These are phyloP conservation scores for Entonaema liquescens DNA, from an alignment of 495 filamentous ascomycete species.

Conservation along the genomic window DNA sequence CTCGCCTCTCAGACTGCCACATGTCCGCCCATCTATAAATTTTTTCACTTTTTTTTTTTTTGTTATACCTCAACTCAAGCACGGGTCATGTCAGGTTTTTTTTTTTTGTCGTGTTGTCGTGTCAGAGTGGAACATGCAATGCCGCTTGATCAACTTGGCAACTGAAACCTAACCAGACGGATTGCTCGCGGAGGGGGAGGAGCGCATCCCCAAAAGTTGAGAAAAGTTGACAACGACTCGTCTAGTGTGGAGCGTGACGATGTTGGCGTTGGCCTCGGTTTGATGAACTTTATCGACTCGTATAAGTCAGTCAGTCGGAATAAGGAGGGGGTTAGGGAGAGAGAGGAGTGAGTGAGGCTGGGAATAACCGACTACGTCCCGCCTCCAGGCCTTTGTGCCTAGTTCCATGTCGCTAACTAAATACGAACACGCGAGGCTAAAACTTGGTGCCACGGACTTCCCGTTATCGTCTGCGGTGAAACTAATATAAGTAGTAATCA, in stretches of 20 bases:
- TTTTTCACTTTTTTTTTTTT: neutral
- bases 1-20: conserved; percentile 38
- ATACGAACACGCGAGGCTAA: conserved; percentile 29
- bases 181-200: conserved; percentile 1
- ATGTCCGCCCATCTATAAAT: conserved; percentile 24
- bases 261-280: conserved; percentile 18
- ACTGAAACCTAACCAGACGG: conserved; percentile 27
- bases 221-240: conserved; percentile 7
- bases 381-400: neutral
- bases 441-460: conserved; percentile 21
- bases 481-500: conserved; percentile 6
- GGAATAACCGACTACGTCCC: neutral
- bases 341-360: neutral
- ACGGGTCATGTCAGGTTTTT: neutral
- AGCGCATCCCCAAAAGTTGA: neutral
- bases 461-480: conserved; percentile 26
- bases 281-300: conserved; percentile 25
- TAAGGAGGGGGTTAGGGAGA: neutral
- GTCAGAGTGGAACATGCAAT: conserved; percentile 34
- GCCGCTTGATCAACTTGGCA: conserved; percentile 36
- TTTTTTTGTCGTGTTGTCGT: conserved; percentile 16
- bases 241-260: neutral
- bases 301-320: conserved; percentile 4
- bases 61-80: neutral
- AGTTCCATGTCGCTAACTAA: neutral